Conservation (phyloP, 1,284 basidiomycete species). For the Papiliotrema terrestris region DNA sequence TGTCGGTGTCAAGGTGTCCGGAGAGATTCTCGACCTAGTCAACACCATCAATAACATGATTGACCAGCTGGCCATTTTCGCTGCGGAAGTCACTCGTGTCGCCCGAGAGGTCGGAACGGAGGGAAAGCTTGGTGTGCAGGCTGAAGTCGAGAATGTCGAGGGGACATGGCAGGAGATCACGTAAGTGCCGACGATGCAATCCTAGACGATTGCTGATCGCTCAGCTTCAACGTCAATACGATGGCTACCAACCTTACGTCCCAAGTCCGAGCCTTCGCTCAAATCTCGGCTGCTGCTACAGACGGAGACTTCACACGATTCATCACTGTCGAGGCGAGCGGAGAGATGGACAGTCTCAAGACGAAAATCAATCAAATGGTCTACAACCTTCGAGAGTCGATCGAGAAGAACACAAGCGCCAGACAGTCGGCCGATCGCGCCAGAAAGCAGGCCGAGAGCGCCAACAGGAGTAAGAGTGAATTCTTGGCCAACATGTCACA, state of each 20-base stretch:
- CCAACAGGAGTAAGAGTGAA: slow-evolving; percentile 94
- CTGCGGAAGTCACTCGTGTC: slow-evolving; percentile 91
- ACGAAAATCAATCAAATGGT: slow-evolving; percentile 92
- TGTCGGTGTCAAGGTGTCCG: slow-evolving; percentile 83
- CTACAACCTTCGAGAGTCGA: slow-evolving; percentile 91
- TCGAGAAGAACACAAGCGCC: slow-evolving; percentile 98
- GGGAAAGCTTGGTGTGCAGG: slow-evolving; percentile 94
- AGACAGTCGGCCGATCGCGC: slow-evolving; percentile 96
- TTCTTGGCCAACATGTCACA: slow-evolving; percentile 98
- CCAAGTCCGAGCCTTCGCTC: slow-evolving; percentile 97
- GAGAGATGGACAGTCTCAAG: slow-evolving; percentile 99
- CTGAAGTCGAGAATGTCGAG: slow-evolving; percentile 93
- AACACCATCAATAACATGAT: slow-evolving; percentile 85
- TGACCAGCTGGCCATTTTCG: slow-evolving; percentile 90
- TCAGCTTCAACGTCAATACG: slow-evolving; percentile 80
- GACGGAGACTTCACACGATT: slow-evolving; percentile 99
- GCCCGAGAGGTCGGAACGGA: slow-evolving; percentile 93
- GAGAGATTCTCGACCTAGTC: slow-evolving; percentile 90
- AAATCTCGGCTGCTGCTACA: slow-evolving; percentile 97
- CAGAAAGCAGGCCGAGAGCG: slow-evolving; percentile 92
- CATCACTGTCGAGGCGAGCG: slow-evolving; percentile 97
- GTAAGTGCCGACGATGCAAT: slow-evolving; percentile 55
- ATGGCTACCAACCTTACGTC: slow-evolving; percentile 96
- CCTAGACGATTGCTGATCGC: slow-evolving; percentile 26
- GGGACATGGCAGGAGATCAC: slow-evolving; percentile 99